phyloP scores from a whole-genome alignment of 1,284 basidiomycete genomes.

The Marasmius sp. region DNA sequence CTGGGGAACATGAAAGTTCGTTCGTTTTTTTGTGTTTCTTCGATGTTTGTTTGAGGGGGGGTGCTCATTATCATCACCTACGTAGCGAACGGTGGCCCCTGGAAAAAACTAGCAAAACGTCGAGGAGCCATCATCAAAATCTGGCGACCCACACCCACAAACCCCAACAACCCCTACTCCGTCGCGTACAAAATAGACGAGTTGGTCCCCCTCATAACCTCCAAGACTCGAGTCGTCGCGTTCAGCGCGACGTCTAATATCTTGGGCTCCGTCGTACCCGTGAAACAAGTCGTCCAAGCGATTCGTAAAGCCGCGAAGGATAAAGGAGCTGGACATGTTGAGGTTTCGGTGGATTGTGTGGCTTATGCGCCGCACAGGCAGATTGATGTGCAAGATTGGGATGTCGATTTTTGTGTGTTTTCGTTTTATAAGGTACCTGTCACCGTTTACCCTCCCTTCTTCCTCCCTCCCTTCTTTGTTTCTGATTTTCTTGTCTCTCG shows the following conservation, averaged over 20 bases:
- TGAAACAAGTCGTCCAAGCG: constrained; percentile 55
- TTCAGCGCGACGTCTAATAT: constrained; percentile 79
- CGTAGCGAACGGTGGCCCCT: constrained; percentile 79
- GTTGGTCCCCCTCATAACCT: constrained; percentile 61
- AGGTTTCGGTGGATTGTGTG: constrained; percentile 74
- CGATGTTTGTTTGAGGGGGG: no score
- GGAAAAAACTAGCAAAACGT: constrained; percentile 73
- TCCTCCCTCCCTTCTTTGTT: no score
- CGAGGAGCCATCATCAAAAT: constrained; percentile 53
- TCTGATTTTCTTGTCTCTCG: no score
- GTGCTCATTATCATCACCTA: no score
- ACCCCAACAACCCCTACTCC: constrained; percentile 63
- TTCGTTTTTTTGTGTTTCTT: no score
- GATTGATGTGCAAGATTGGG: constrained; percentile 73
- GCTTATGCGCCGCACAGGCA: constrained; percentile 76
- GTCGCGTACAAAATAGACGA: constrained; percentile 54
- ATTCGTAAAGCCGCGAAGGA: constrained; percentile 50
- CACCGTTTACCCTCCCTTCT: no score
- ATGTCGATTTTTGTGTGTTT: constrained; percentile 72
- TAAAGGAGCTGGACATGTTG: constrained; percentile 59
- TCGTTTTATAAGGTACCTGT: constrained; percentile 81
- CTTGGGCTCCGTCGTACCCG: constrained; percentile 65
- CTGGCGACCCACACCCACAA: constrained; percentile 55
- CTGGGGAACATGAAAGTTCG: constrained; percentile 76
- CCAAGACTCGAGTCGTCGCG: constrained; percentile 70